Evolutionary conservation across 2,329 filamentous ascomycete species (phyloP), one percentile per base, ranked within the genome.

Genomic region (Aspergillus terreus): DNA sequence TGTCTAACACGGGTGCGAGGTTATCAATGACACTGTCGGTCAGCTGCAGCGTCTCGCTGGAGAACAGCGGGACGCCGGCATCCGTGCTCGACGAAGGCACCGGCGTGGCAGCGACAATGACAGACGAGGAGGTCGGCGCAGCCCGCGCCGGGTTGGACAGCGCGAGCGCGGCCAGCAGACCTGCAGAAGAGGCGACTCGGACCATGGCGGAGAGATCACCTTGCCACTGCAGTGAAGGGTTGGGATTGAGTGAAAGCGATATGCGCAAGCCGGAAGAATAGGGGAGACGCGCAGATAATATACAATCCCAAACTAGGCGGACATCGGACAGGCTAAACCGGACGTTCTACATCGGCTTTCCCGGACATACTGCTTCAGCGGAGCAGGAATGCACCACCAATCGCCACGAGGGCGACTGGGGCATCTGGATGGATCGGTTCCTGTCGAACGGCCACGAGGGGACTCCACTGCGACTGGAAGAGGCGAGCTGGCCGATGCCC

Each of bases 41-140:
- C 47, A 67, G 54, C 44, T 67, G 65, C 1, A 63, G 36, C 1
- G 52, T 59, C 50, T 68, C 65, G 32, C 55, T 61, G 2, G 54
- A 44, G 43, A 65, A 65, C 6, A 63, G 51, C 1, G 59, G 50
- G 2, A 52, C 61, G 4, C 57, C 58, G 27, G 63, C 58, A 7
- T 47, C 23, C 4, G 44, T 35, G 30, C 40, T 52, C 6, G 46
- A 11, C 17, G 46, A 36, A 4, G 50, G 21, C 2, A 55, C 47
- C 6, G 46, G 17, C 3, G 50, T 30, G 0, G 60, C 63, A 11
- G 33, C 30, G 5, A 53, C 38, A 2, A 53, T 43, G 21, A 59
- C 52, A 12, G 52, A 51, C 25, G 47, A 44, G 2, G 52, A 46
- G 21, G 50, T 47, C 17, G 58, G 44, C 4, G 32, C 45, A 17